phyloP scores from a whole-genome alignment of 2,329 filamentous ascomycete genomes.

The Pseudogymnoascus sp. region DNA sequence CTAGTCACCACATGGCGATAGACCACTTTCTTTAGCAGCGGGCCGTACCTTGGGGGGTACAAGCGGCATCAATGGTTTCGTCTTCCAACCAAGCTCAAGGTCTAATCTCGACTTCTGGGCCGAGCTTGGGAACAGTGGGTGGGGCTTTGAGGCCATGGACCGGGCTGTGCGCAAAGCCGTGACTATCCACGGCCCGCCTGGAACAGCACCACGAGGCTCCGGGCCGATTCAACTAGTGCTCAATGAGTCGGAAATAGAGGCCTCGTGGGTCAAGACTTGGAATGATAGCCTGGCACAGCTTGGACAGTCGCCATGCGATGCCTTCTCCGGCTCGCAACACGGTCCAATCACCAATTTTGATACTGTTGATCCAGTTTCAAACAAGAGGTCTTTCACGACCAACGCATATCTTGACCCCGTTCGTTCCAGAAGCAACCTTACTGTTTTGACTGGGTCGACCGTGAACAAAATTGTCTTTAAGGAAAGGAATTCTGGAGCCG shows the following conservation, averaged over 20 bases:
- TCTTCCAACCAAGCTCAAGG: conserved; percentile 18
- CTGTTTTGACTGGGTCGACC: conserved; percentile 11
- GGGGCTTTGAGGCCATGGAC: conserved; percentile 31
- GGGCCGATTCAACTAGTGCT: background rate
- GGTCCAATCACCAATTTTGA: background rate
- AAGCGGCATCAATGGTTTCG: conserved; percentile 34
- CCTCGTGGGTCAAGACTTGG: conserved; percentile 9
- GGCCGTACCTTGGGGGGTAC: conserved; percentile 34
- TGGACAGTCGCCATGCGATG: conserved; percentile 17
- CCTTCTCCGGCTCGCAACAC: background rate
- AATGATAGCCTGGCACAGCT: conserved; percentile 15
- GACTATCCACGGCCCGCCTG: conserved; percentile 12
- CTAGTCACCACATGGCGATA: conserved; percentile 14
- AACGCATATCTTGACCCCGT: conserved; percentile 13
- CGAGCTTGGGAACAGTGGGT: conserved; percentile 34
- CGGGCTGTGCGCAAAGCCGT: conserved; percentile 35
- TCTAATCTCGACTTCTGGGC: conserved; percentile 33
- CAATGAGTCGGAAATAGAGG: background rate
- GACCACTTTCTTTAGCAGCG: conserved; percentile 27
- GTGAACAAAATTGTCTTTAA: conserved; percentile 14
- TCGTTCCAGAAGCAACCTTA: conserved; percentile 12
- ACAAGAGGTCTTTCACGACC: background rate
- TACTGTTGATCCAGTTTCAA: background rate
- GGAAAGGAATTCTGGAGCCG: background rate
- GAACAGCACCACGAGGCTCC: background rate